Conservation (phyloP, 2,329 filamentous ascomycete species). For the Diaporthe vaccinii region DNA sequence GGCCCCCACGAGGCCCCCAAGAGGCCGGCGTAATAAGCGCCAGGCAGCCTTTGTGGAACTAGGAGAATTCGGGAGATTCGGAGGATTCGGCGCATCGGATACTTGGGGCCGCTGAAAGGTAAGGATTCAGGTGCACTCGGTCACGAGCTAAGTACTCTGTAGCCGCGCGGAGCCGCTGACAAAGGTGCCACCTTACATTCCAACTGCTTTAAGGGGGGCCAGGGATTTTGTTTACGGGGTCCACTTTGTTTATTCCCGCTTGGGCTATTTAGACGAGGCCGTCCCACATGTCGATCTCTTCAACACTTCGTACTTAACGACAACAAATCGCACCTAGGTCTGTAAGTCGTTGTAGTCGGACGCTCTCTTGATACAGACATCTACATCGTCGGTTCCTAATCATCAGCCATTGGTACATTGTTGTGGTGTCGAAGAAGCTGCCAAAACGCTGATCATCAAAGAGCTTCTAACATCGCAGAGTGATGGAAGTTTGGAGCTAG, state of each 20-base stretch:
- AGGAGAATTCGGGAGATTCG: slow-evolving; percentile 32
- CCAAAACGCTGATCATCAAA: not conserved
- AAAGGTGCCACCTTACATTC: not conserved
- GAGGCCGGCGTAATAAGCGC: not conserved
- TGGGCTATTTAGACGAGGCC: not conserved
- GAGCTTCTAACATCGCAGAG: not conserved
- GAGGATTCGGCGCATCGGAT: slow-evolving; percentile 10
- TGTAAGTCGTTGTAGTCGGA: not conserved
- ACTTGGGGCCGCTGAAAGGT: not conserved
- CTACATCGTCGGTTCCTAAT: not conserved
- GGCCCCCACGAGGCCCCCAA: not conserved
- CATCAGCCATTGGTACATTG: not conserved
- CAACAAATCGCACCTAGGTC: not conserved
- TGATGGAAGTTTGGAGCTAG: no score
- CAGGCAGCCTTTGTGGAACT: not conserved
- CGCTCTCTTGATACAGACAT: not conserved
- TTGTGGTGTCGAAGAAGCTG: not conserved
- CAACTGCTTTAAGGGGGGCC: not conserved
- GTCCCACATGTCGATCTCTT: no score
- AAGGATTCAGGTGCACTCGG: not conserved
- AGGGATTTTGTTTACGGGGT: not conserved
- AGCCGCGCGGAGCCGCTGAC: not conserved
- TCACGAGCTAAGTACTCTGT: not conserved
- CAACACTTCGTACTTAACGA: no score
- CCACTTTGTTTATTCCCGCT: not conserved